A percentile compares a stretch with the other conserved stretches of the same genome.
Evolutionary conservation across 2,329 filamentous ascomycete genomes (phyloP).

Genomic region (Claviceps capensis): DNA sequence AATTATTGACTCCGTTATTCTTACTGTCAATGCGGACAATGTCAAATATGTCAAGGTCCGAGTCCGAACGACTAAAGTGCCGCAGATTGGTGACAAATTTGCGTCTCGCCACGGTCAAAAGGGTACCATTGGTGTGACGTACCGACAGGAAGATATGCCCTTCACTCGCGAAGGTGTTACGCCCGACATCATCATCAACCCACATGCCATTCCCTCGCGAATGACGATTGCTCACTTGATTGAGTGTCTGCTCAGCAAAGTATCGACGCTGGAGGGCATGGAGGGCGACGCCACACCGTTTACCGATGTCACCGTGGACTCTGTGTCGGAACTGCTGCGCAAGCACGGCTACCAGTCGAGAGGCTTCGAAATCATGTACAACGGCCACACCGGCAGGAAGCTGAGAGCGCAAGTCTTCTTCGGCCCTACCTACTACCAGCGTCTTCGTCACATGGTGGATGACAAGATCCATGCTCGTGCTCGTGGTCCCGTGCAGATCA

Average conservation of each 20-base stretch:
- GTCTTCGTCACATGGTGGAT: conserved; percentile 97
- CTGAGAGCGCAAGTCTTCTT: conserved; percentile 90
- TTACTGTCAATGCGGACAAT: conserved; percentile 91
- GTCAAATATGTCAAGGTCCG: conserved; percentile 95
- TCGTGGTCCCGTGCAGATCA: conserved; percentile 88
- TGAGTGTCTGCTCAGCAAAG: conserved; percentile 94
- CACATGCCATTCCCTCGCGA: conserved; percentile 97
- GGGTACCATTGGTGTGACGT: conserved; percentile 97
- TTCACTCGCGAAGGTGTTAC: conserved; percentile 85
- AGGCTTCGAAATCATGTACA: conserved; percentile 98
- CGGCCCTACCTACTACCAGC: conserved; percentile 96
- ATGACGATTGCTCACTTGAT: conserved; percentile 99
- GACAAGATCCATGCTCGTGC: conserved; percentile 99
- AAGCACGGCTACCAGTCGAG: conserved; percentile 92
- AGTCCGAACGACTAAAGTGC: conserved; percentile 92
- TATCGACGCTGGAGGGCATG: conserved; percentile 81
- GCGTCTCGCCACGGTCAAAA: conserved; percentile 98
- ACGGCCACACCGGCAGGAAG: conserved; percentile 92
- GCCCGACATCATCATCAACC: conserved; percentile 97
- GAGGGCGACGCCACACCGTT: conserved; percentile 97
- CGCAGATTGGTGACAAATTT: conserved; percentile 98
- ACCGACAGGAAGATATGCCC: conserved; percentile 96
- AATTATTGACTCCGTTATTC: conserved; percentile 83
- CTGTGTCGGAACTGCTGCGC: conserved; percentile 72
- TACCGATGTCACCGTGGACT: conserved; percentile 92